Conservation (phyloP, 169 alveolate species). For the Cytauxzoon felis region DNA sequence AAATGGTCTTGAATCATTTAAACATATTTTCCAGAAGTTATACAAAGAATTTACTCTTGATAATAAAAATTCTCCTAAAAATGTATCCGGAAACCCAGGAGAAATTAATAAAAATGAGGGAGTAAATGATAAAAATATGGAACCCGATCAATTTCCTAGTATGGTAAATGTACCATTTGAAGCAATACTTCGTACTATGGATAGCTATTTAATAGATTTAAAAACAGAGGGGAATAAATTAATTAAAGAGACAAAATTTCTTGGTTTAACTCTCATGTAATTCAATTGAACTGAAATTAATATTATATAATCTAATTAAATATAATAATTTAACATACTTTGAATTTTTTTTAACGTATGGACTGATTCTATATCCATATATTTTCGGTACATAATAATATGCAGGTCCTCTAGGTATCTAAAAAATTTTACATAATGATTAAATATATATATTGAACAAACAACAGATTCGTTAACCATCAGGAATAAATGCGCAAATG, state of each 20-base stretch:
- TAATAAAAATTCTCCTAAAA: not conserved
- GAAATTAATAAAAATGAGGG: not conserved
- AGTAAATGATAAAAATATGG: slow-evolving; percentile 2
- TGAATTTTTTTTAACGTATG: slow-evolving; percentile 32
- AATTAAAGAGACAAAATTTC: not conserved
- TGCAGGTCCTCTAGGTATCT: slow-evolving; percentile 63
- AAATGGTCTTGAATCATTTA: slow-evolving; percentile 35
- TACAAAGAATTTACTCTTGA: slow-evolving; percentile 14
- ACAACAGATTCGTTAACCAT: slow-evolving; percentile 60
- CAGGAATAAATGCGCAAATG: slow-evolving; percentile 83
- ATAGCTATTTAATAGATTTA: slow-evolving; percentile 19
- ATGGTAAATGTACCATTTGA: slow-evolving; percentile 44
- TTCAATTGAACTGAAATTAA: slow-evolving; percentile 7
- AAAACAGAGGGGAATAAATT: slow-evolving; percentile 31
- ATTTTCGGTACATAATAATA: slow-evolving; percentile 63
- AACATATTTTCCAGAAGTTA: slow-evolving; percentile 2
- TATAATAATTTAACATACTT: not conserved
- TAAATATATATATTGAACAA: not conserved
- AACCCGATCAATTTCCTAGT: slow-evolving; percentile 7
- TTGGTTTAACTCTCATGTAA: too few species aligned
- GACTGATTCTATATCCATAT: slow-evolving; percentile 57
- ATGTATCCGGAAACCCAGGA: not conserved
- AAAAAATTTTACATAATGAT: not conserved
- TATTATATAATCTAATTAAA: too few species aligned
- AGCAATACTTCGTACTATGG: slow-evolving; percentile 44